A percentile compares a stretch with the other conserved stretches of the same genome.
These are phyloP conservation scores for Agaricales sp. DNA, from an alignment of 1,284 basidiomycete genomes.

Conservation along the genomic window DNA sequence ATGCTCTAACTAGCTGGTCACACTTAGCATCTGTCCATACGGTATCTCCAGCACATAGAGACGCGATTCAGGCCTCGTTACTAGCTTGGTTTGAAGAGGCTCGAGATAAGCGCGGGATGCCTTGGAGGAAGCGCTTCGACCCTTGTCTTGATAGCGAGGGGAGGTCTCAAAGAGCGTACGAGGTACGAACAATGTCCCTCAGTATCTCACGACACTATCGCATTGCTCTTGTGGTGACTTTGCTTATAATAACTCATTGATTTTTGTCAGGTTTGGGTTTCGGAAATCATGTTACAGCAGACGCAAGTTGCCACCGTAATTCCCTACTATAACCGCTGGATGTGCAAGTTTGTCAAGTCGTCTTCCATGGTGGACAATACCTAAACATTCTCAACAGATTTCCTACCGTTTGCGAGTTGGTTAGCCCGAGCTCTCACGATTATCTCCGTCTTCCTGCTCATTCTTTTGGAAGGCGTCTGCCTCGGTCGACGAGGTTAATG, in stretches of 20 bases:
- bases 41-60: background rate
- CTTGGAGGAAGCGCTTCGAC: constrained; percentile 1
- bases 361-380: constrained; percentile 9
- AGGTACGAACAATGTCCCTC: background rate
- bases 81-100: background rate
- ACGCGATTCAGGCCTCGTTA: background rate
- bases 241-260: background rate
- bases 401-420: constrained; percentile 74
- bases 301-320: constrained; percentile 89
- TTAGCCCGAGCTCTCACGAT: constrained; percentile 22
- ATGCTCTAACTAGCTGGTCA: no score
- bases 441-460: background rate
- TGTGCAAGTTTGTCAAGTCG: constrained; percentile 52
- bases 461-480: constrained; percentile 40
- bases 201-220: no score
- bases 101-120: background rate
- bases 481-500: constrained; percentile 79
- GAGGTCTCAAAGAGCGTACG: background rate
- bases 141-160: background rate
- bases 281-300: constrained; percentile 96
- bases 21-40: background rate
- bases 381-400: constrained; percentile 39
- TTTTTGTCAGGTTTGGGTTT: constrained; percentile 69
- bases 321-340: constrained; percentile 83
- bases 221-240: background rate